A percentile compares a stretch with the other conserved stretches of the same genome.
These are phyloP conservation scores for Chimonanthus salicifolius DNA, from an alignment of 164 flowering plant species.

Conservation along the genomic window DNA sequence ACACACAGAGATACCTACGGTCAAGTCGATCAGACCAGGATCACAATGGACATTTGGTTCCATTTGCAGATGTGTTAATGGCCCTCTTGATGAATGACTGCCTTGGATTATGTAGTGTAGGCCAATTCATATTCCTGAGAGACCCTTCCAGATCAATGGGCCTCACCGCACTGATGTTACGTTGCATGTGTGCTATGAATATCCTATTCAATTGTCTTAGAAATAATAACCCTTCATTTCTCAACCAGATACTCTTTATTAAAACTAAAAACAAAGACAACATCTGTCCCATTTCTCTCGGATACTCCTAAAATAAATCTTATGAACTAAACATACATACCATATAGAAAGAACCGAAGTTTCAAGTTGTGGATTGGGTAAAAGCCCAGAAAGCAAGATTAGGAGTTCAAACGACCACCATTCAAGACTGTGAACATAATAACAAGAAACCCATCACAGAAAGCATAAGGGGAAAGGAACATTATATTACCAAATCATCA, in stretches of 20 bases:
- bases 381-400: slow-evolving; percentile 58
- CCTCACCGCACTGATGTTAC: too few species aligned
- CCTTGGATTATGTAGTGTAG: background rate
- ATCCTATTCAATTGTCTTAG: too few species aligned
- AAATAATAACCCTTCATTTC: too few species aligned
- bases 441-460: background rate
- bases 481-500: background rate
- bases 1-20: too few species aligned
- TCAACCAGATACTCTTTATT: too few species aligned
- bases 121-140: background rate
- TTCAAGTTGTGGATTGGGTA: slow-evolving; percentile 67
- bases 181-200: too few species aligned
- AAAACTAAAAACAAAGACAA: too few species aligned
- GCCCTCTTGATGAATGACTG: background rate
- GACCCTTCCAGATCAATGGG: background rate
- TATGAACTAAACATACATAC: slow-evolving; percentile 22
- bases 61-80: too few species aligned
- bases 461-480: background rate
- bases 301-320: too few species aligned
- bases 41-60: too few species aligned
- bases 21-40: too few species aligned
- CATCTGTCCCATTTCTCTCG: too few species aligned
- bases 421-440: slow-evolving; percentile 42
- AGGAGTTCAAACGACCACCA: slow-evolving; percentile 84
- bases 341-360: slow-evolving; percentile 73